These are phyloP conservation scores for Phytopythium vexans DNA, from an alignment of 352 stramenopile genomes.

Conservation along the genomic window DNA sequence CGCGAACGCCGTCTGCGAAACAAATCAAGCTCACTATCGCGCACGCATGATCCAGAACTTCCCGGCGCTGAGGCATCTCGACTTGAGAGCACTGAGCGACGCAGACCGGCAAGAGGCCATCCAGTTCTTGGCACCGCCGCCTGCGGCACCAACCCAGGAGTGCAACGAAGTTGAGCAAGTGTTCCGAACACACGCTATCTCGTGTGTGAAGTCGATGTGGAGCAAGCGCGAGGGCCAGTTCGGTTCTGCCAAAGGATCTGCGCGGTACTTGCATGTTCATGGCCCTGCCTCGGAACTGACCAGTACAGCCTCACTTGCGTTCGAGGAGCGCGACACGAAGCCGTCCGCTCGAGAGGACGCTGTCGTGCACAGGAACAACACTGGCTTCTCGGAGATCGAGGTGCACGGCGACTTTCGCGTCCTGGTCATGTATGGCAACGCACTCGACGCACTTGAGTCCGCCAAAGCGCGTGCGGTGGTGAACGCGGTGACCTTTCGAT, in stretches of 20 bases:
- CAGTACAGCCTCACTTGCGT: neutral
- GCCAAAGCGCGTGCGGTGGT: slow-evolving; percentile 48
- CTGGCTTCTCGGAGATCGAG: slow-evolving; percentile 70
- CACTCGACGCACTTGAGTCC: slow-evolving; percentile 56
- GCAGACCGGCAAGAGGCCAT: slow-evolving; percentile 62
- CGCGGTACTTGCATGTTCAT: no score
- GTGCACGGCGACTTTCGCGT: slow-evolving; percentile 66
- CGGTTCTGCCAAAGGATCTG: no score
- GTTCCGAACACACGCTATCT: slow-evolving; percentile 47
- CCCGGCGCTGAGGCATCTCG: slow-evolving; percentile 77
- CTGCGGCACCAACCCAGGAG: slow-evolving; percentile 30
- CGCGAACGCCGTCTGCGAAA: slow-evolving; percentile 66
- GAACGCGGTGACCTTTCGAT: slow-evolving; percentile 68
- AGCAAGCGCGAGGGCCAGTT: neutral
- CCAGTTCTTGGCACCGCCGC: slow-evolving; percentile 16
- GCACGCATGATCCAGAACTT: slow-evolving; percentile 69
- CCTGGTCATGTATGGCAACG: slow-evolving; percentile 65
- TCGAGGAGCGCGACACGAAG: slow-evolving; percentile 32
- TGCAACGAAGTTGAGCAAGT: slow-evolving; percentile 43
- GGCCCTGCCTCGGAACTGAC: no score
- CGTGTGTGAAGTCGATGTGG: slow-evolving; percentile 40
- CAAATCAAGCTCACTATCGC: slow-evolving; percentile 56
- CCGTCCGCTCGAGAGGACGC: slow-evolving; percentile 48
- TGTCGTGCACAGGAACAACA: slow-evolving; percentile 43
- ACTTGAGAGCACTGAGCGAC: slow-evolving; percentile 76